These are phyloP conservation scores for Fusarium citri DNA, from an alignment of 2,329 filamentous ascomycete species.

Conservation along the genomic window DNA sequence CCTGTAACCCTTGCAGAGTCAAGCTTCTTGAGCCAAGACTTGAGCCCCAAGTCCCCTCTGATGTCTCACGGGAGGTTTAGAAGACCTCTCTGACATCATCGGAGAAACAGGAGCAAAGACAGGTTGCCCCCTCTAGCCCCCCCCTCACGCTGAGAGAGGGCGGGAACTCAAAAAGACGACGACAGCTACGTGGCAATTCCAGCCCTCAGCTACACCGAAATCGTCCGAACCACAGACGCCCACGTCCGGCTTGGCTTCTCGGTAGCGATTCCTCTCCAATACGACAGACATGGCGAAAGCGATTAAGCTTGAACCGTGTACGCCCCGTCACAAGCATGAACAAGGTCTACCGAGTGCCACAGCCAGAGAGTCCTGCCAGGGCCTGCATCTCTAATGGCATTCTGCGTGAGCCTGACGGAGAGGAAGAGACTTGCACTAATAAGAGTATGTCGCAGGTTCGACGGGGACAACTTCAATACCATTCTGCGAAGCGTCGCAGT, in stretches of 20 bases:
- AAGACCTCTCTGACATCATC: background rate
- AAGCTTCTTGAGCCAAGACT: background rate
- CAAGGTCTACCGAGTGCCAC: background rate
- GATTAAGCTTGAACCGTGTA: background rate
- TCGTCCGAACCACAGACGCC: constrained; percentile 1
- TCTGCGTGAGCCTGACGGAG: background rate
- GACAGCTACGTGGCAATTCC: background rate
- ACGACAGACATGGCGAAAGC: background rate
- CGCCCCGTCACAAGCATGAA: background rate
- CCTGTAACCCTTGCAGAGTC: constrained; percentile 18
- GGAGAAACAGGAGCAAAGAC: background rate
- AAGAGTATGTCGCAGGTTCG: background rate
- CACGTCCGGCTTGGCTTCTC: background rate
- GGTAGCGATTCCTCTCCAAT: background rate
- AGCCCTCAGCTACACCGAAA: background rate
- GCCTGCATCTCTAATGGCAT: background rate
- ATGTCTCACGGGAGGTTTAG: background rate
- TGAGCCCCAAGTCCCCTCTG: background rate
- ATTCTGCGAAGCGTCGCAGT: background rate
- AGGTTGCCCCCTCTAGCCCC: background rate
- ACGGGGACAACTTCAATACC: background rate
- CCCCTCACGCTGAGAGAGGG: background rate
- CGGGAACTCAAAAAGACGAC: background rate
- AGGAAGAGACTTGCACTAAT: background rate
- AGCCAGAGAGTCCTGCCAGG: background rate